Percentiles rank a stretch among this genome's conserved stretches.
Conservation (phyloP, 768 basidiomycete genomes). For the Rhizopogon rudus region DNA sequence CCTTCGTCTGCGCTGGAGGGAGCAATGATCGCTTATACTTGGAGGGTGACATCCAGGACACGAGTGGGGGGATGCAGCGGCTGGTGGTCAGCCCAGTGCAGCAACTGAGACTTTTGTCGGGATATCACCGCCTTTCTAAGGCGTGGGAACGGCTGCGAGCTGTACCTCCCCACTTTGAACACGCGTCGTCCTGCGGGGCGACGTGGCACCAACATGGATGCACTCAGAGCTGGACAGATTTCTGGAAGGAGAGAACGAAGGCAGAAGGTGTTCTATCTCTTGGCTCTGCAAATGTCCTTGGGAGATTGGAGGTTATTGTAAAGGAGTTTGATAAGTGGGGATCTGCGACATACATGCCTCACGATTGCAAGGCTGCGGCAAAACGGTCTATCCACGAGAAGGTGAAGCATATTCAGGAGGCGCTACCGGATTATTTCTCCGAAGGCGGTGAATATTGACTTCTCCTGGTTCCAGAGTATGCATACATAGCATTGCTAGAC, state of each 20-base stretch:
- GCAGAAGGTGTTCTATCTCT: slow-evolving; percentile 55
- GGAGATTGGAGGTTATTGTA: slow-evolving; percentile 54
- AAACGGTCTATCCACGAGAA: slow-evolving; percentile 50
- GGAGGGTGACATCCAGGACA: slow-evolving; percentile 29
- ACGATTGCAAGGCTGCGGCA: slow-evolving; percentile 61
- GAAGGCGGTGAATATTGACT: slow-evolving; percentile 28
- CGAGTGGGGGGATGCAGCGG: slow-evolving; percentile 35
- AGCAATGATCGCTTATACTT: slow-evolving; percentile 9
- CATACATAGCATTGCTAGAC: not conserved
- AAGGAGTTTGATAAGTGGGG: slow-evolving; percentile 72
- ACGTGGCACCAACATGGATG: slow-evolving; percentile 74
- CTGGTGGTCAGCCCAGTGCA: slow-evolving; percentile 54
- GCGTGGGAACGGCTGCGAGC: slow-evolving; percentile 62
- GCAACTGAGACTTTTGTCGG: slow-evolving; percentile 60
- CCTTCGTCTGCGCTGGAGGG: slow-evolving; percentile 19
- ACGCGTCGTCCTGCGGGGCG: slow-evolving; percentile 55
- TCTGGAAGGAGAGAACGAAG: slow-evolving; percentile 74
- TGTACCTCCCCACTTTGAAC: slow-evolving; percentile 57
- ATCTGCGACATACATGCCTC: slow-evolving; percentile 74
- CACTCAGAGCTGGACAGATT: slow-evolving; percentile 69
- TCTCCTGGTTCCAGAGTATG: not conserved
- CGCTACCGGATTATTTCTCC: slow-evolving; percentile 58
- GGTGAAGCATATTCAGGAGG: slow-evolving; percentile 53
- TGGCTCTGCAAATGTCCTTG: slow-evolving; percentile 62
- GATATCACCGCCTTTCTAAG: slow-evolving; percentile 62